Evolutionary conservation across 768 basidiomycete genomes (phyloP).

Genomic region (Lactifluus hygrophoroides): DNA sequence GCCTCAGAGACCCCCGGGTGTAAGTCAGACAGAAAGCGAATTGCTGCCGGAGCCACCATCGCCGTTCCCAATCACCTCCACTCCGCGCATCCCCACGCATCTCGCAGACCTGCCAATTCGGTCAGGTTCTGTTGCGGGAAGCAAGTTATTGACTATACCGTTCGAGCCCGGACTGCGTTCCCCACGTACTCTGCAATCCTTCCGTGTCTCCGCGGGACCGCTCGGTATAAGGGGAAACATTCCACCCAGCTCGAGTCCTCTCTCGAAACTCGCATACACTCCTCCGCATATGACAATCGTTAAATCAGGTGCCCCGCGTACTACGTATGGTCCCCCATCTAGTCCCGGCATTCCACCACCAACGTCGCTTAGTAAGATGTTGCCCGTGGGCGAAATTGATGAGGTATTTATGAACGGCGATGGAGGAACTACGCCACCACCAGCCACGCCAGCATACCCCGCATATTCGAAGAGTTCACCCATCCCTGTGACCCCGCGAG

Average conservation of each 20-base stretch:
- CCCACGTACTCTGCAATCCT: conserved; percentile 23
- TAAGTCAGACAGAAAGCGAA: conserved; percentile 29
- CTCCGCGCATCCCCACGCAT: conserved; percentile 15
- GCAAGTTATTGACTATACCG: conserved; percentile 41
- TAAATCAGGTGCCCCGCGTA: background rate
- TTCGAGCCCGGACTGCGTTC: conserved; percentile 27
- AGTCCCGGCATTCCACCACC: conserved; percentile 19
- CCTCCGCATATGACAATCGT: conserved; percentile 9
- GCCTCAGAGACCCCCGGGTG: conserved; percentile 22
- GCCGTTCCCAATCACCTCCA: conserved; percentile 55
- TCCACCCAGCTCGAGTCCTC: conserved; percentile 5
- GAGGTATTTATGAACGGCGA: conserved; percentile 15
- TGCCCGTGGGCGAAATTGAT: conserved; percentile 17
- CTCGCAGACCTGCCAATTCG: conserved; percentile 23
- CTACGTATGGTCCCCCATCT: conserved; percentile 17
- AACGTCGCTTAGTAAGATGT: conserved; percentile 10
- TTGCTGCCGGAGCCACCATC: conserved; percentile 70
- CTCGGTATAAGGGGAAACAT: conserved; percentile 22
- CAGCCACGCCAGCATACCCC: conserved; percentile 67
- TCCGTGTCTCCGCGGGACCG: conserved; percentile 26
- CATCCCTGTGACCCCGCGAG: conserved; percentile 42
- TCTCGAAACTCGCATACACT: conserved; percentile 12
- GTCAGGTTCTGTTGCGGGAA: conserved; percentile 38
- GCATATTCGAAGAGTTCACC: conserved; percentile 46
- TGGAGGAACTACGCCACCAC: conserved; percentile 20